Evolutionary conservation across 306 rosid genomes (phyloP), one percentile per base, ranked within the genome.

Genomic region (Begonia fuchsioides): DNA sequence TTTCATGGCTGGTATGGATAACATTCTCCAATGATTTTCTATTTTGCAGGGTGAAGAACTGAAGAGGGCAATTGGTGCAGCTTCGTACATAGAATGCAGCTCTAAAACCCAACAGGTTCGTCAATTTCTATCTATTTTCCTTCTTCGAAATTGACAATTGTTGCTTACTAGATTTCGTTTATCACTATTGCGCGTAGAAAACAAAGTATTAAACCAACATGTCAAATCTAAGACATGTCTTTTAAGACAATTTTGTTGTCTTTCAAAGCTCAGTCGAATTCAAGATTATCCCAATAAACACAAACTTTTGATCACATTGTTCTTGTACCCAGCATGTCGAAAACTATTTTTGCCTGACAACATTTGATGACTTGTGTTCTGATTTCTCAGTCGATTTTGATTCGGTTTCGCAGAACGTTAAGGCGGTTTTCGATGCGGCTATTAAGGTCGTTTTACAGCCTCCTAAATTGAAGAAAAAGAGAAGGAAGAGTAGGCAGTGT

Each of bases 61-160:
- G 66, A 83, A 73, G 85, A 87, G 79, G 61, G 72, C 85, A 53
- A 87, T 87, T 59, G 96, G 96, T 69, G 94, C 94, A 50, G 87
- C 87, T 41, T 79, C 68, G 17, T 87, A 87, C 75, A 52, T 87
- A 63, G 96, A 87, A 61, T 87, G 96, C 76, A 87, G 96, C 76
- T 80, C 96, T 44, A 87, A 87, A 71, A 83, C 94, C 59, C 96
- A 87, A 54, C 94, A 83, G 94, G 96, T 80, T 68, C 14, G 32
- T 61, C 35, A 35, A 1, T 47, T 47, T 16, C 11, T 47, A 1
- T 2, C 50, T 47, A 26, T 26, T 47, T 47, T n/a, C 14, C 13
- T 41, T n/a, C 13, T 10, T 41, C 2, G 45, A 41, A 41, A 43
- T 41, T 26, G 35, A 26, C 11, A 17, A 32, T 49, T 15, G 35